Evolutionary conservation across 768 basidiomycete species (phyloP), one percentile per base, ranked within the genome.

Genomic region (Boletus huronensis): DNA sequence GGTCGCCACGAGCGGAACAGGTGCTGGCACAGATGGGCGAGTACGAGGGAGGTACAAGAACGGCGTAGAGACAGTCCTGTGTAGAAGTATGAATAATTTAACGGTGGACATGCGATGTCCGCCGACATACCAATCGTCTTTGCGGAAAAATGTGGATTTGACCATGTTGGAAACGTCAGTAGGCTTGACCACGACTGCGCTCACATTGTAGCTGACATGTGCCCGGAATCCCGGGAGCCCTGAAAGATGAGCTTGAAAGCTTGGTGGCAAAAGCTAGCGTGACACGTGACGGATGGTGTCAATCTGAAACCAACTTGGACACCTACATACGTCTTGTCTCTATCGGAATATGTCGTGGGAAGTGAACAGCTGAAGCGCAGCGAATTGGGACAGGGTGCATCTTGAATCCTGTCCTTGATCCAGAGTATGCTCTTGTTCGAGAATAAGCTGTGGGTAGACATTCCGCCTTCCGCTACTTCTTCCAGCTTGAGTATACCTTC

Each of bases 171-270:
- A 67, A 31, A 73, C 76, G 23, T 71, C 70, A 52, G 69, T 71
- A 38, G 77, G 78, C 61, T 82, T 83, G 55, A 75, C 71, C 25
- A 82, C 76, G 25, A 75, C 70, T 1, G 77, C 83, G 49, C 73
- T 78, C 9, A 89, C 76, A 26, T 75, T 76, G 63, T 90, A 91
- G 25, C 80, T 79, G 49, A 88, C 81, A 7, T 69, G 78, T 14
- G 88, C 87, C 16, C 75, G 73, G 63, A 90, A 89, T 1, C 88
- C 89, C 10, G 88, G 88, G 7, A 90, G 67, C 3, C 88, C 88
- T 13, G 80, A 79, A 17, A 90, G 72, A 58, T 84, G 85, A 16
- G 85, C 82, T 53, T 82, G 75, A 57, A 82, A 85, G 13, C 82
- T 87, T 1, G 88, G 89, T 21, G 88, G 88, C 23, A 91, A 74